Percentiles rank a stretch among this genome's conserved stretches.
Evolutionary conservation across 2,329 filamentous ascomycete species (phyloP).

Genomic region (Talaromyces sp.): DNA sequence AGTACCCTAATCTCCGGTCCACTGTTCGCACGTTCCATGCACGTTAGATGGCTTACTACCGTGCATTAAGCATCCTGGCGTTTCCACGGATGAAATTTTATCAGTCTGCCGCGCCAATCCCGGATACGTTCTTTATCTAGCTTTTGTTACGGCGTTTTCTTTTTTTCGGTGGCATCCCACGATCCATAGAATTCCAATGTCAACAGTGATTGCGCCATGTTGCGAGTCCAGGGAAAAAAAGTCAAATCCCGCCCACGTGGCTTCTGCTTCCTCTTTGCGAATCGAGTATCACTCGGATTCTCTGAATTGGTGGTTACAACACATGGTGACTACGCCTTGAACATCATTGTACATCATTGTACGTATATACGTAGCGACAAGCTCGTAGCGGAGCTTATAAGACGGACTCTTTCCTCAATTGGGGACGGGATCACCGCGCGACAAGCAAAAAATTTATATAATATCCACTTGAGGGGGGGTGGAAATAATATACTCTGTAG

Average conservation of each 20-base stretch:
- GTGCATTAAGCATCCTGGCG: not conserved
- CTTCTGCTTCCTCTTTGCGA: not conserved
- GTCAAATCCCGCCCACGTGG: not conserved
- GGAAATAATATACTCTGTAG: too few relatives aligned
- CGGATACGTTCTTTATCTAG: not conserved
- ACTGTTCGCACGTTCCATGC: not conserved
- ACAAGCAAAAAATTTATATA: not conserved
- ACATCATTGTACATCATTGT: not conserved
- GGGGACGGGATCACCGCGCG: not conserved
- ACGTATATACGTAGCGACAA: not conserved
- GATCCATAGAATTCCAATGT: too few relatives aligned
- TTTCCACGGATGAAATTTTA: not conserved
- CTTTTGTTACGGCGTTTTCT: not conserved
- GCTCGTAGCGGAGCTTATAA: not conserved
- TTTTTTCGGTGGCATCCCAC: not conserved
- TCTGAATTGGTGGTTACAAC: not conserved
- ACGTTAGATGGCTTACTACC: not conserved
- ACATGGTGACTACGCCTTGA: not conserved
- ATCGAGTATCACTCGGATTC: not conserved
- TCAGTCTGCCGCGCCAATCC: not conserved
- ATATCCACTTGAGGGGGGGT: not conserved
- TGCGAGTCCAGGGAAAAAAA: not conserved
- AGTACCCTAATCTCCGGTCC: not conserved
- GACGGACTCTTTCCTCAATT: not conserved
- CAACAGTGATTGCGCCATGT: not conserved